Evolutionary conservation across 2,329 filamentous ascomycete genomes (phyloP), one percentile per base, ranked within the genome.

Genomic region (Aspergillus puulaauensis): DNA sequence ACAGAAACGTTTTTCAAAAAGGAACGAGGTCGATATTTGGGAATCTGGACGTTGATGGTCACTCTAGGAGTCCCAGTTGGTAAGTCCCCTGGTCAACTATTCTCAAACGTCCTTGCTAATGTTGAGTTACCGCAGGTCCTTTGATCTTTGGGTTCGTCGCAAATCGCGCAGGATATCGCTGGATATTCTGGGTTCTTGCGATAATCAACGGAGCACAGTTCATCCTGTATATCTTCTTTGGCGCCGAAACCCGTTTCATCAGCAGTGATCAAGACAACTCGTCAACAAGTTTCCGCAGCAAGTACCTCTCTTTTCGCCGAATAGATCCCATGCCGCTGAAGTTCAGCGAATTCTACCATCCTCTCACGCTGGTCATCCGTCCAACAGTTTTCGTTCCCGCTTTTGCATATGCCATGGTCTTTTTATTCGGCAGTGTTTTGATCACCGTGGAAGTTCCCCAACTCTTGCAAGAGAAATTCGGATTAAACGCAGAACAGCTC

Each of bases 381-480:
- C 74, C 78, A 0, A 80, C 76, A 41, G 78, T 86, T 33, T 60
- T 81, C 45, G 76, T 86, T 19, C 83, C 84, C 0, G 77, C 83
- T 0, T 70, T 75, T 9, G 78, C 82, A 3, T 86, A 87, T 66
- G 71, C 83, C 6, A 83, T 87, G 77, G 72, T 84, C 21, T 87
- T 87, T 69, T 71, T 81, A 2, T 85, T 83, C 66, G 78, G 73
- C 41, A 80, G 74, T 57, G 79, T 86, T 39, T 73, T 86, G 61
- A 70, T 81, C 48, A 83, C 83, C 0, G 80, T 87, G 23, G 84
- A 87, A 65, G 82, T 87, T 11, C 85, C 85, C 1, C 80, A 85
- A 56, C 74, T 87, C 4, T 82, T 86, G 63, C 75, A 79, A 6
- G 70, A 77, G 45, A 82, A 82, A 60, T 88, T 85, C 57, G 78